A percentile compares a stretch with the other conserved stretches of the same genome.
phyloP scores from a whole-genome alignment of 2,329 filamentous ascomycete genomes.

The Penicillium sp. region DNA sequence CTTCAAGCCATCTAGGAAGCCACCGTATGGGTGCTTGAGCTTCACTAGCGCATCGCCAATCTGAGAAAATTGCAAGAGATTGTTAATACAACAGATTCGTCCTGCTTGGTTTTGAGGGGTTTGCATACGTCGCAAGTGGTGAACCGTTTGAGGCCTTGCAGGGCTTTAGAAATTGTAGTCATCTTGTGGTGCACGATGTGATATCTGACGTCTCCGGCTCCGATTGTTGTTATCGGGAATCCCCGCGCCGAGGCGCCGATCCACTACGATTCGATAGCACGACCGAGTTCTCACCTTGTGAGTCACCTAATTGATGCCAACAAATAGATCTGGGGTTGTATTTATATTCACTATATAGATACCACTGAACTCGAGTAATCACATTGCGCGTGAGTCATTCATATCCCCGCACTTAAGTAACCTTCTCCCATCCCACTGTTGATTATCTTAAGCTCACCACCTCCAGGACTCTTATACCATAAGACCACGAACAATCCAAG shows the following conservation, averaged over 20 bases:
- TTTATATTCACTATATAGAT: not conserved
- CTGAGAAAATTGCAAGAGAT: not conserved
- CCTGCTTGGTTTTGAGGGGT: not conserved
- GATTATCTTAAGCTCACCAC: not conserved
- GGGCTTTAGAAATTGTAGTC: conserved; percentile 7
- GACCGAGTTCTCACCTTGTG: not conserved
- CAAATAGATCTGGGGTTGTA: not conserved
- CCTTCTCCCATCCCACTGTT: not conserved
- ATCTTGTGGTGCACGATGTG: not conserved
- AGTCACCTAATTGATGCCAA: not conserved
- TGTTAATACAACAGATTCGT: not conserved
- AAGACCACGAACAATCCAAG: not conserved
- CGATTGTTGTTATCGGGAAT: not conserved
- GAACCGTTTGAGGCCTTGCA: conserved; percentile 14
- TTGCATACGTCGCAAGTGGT: conserved; percentile 15
- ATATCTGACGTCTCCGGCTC: not conserved
- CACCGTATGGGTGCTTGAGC: conserved; percentile 16
- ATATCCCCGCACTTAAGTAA: not conserved
- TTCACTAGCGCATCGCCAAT: conserved; percentile 19
- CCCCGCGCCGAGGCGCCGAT: not conserved
- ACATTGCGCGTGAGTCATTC: not conserved
- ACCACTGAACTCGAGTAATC: not conserved
- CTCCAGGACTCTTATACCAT: not conserved
- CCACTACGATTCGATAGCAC: not conserved
- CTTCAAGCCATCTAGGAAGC: conserved; percentile 16